Evolutionary conservation across 2,329 filamentous ascomycete genomes (phyloP), one percentile per base, ranked within the genome.

Genomic region (Trichoderma sp.): DNA sequence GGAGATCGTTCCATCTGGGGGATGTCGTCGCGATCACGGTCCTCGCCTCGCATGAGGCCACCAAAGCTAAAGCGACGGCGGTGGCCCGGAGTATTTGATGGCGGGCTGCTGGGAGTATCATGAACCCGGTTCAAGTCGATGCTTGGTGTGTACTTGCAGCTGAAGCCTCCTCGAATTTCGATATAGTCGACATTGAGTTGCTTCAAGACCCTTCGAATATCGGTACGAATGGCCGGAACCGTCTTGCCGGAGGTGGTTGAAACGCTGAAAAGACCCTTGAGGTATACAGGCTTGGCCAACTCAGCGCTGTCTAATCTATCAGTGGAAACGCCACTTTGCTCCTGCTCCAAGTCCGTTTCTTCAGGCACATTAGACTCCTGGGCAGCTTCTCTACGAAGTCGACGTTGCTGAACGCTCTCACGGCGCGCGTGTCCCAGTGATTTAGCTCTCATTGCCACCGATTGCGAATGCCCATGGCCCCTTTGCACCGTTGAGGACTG

Each of bases 261-360:
- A 69, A 98, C 96, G 77, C 95, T 98, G 83, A 99, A 98, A 21
- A 99, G 86, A 5, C 96, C 96, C 82, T 98, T 99, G 71, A 99
- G 88, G 80, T 92, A 98, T 3, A 98, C 96, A 0, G 96, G 96
- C 80, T 97, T 98, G 68, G 95, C 91, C 73, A 95, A 89, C 75
- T 97, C 94, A 6, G 92, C 90, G 75, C 89, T 90, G 73, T 89
- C 87, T 11, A 91, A 81, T 28, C 88, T 83, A 53, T 91, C 89
- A 2, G 86, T 89, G 9, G 89, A 91, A 32, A 86, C 81, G 4
- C 88, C 88, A 72, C 88, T 90, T 39, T 85, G 85, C 72, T 90
- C 87, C 30, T 93, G 83, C 71, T 98, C 94, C 63, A 91, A 88
- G 78, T 97, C 94, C 0, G 94, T 97, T 82, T 98, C 96, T 80